Percentiles rank a stretch among this genome's conserved stretches.
phyloP scores from a whole-genome alignment of 805 yeast species.

The Yamadazyma sp. region DNA sequence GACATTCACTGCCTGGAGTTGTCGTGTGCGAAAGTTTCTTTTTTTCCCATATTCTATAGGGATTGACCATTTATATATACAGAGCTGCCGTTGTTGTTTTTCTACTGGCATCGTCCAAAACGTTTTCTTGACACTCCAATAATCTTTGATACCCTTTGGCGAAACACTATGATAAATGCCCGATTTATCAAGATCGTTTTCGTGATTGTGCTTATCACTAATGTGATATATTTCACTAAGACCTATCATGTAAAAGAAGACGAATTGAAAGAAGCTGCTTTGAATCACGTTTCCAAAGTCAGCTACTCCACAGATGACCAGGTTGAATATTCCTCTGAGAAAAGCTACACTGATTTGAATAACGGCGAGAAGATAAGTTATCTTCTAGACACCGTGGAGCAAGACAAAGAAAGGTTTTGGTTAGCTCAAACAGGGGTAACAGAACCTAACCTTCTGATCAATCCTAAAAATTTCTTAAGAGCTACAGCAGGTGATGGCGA shows the following conservation, averaged over 20 bases:
- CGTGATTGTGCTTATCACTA: conserved; percentile 20
- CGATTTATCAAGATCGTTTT: conserved; percentile 20
- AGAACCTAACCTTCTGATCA: conserved; percentile 20
- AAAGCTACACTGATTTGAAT: conserved; percentile 18
- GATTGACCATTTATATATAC: conserved; percentile 1
- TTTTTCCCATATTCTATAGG: too few relatives aligned
- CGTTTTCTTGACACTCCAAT: conserved; percentile 1
- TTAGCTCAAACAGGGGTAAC: conserved; percentile 27
- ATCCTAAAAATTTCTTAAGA: conserved; percentile 21
- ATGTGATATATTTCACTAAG: conserved; percentile 21
- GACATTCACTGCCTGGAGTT: too few relatives aligned
- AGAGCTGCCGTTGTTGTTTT: background rate
- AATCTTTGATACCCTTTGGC: conserved; percentile 12
- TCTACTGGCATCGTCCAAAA: too few relatives aligned
- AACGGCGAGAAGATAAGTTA: conserved; percentile 20
- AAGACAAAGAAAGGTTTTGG: conserved; percentile 30
- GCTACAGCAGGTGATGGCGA: conserved; percentile 2
- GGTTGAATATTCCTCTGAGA: conserved; percentile 16
- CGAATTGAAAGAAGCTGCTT: conserved; percentile 17
- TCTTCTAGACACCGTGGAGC: conserved; percentile 20
- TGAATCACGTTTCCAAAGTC: conserved; percentile 15
- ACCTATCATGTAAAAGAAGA: conserved; percentile 21
- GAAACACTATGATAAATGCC: conserved; percentile 15
- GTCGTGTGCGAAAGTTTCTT: too few relatives aligned
- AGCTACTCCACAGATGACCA: conserved; percentile 23